Evolutionary conservation across 805 yeast species (phyloP), one percentile per base, ranked within the genome.

Genomic region (Komagataella populi): DNA sequence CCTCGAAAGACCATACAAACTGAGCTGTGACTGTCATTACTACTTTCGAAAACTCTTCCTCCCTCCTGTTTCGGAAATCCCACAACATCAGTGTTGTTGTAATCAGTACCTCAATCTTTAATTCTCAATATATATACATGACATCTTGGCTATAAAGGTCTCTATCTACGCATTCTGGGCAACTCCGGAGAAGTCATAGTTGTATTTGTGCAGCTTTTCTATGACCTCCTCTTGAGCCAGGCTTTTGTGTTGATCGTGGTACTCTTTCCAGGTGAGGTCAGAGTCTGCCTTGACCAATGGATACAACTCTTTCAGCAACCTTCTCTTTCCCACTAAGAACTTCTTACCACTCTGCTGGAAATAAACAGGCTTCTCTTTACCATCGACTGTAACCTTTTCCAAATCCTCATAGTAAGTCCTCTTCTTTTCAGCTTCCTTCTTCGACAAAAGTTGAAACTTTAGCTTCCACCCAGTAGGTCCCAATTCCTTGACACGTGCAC

Each of bases 391-490:
- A 20, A 64, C 59, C 39, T 70, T 67, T 18, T 64, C 57, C 50
- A 64, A 69, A 3, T 67, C 60, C 47, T 64, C 63, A 54, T 62
- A 64, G 52, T 71, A 72, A 51, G 68, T 66, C 53, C 72, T 71
- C 55, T 67, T 68, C 52, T 67, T 70, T 50, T 60, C 57, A 59
- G 60, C 73, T 58, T 69, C 69, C 59, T 67, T 61, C 53, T 66
- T 64, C 59, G 67, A 68, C 60, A 91, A 65, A 14, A 93, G 81
- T 52, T 80, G 77, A 65, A 84, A 90, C 61, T 91, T 83, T 57
- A 93, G 72, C 59, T 78, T 78, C 98, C 98, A 93, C 39, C 98
- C 99, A 52, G 78, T 73, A 51, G 90, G 84, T 0, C 99, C 99
- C 61, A 93, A 70, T 64, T 93, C 96, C 70, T 93, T 93, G 56